phyloP scores from a whole-genome alignment of 805 yeast genomes.

The Pichia eremophila region DNA sequence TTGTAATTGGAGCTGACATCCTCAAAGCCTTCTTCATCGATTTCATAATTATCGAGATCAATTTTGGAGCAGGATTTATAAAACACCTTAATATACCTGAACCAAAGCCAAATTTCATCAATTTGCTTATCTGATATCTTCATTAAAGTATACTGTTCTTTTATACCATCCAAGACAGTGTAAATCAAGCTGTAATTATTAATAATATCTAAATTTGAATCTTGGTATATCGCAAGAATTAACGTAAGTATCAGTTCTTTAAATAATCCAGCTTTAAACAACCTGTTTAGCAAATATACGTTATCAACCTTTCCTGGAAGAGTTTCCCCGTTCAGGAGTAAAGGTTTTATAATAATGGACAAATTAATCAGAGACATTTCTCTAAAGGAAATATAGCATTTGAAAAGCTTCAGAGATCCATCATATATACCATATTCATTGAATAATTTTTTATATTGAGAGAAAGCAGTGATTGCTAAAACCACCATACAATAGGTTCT shows the following conservation, averaged over 20 bases:
- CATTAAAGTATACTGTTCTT: conserved; percentile 10
- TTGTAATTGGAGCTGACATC: conserved; percentile 28
- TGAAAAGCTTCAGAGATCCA: conserved; percentile 16
- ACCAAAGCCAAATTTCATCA: conserved; percentile 21
- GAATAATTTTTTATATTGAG: conserved; percentile 18
- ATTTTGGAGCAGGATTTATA: conserved; percentile 42
- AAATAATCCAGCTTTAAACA: conserved; percentile 17
- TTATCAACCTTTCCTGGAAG: conserved; percentile 7
- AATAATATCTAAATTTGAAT: conserved; percentile 22
- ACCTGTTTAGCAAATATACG: conserved; percentile 10
- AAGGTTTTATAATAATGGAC: conserved; percentile 13
- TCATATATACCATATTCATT: conserved; percentile 21
- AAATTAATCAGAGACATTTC: conserved; percentile 18
- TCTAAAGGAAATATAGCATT: conserved; percentile 20
- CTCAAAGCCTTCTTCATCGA: conserved; percentile 34
- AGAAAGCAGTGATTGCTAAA: conserved; percentile 19
- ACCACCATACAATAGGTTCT: conserved; percentile 20
- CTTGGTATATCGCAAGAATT: conserved; percentile 23
- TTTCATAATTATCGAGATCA: conserved; percentile 36
- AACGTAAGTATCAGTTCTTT: conserved; percentile 20
- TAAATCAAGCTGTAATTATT: conserved; percentile 20
- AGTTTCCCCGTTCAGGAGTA: conserved; percentile 6
- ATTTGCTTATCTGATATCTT: conserved; percentile 14
- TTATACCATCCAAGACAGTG: conserved; percentile 18
- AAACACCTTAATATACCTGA: conserved; percentile 27